Evolutionary conservation across 768 basidiomycete genomes (phyloP), one percentile per base, ranked within the genome.

Genomic region (Pulveroboletus ravenelii): DNA sequence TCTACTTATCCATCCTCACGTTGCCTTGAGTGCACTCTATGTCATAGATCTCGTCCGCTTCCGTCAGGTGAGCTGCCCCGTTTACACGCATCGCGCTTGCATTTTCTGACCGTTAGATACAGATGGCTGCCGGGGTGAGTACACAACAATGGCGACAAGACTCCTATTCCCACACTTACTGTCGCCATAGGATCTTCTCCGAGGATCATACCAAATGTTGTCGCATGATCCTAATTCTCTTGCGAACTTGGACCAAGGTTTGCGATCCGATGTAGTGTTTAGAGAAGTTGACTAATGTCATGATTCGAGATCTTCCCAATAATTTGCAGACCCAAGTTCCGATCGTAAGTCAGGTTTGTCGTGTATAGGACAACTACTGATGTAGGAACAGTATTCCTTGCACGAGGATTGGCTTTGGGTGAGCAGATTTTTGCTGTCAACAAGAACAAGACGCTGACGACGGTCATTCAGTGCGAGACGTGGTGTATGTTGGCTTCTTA

Each of bases 341-440:
- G 0, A 99, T 99, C 51, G 91, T 93, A 68, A 74, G 89, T 75
- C 5, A n/a, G n/a, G n/a, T 10, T 29, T 5, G 25, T 8, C 32
- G 1, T 4, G 34, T 46, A 14, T 34, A n/a, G 15, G 23, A 18
- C 31, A 2, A 29, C 10, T 20, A 2, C 49, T 55, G 25, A 65
- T 45, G 32, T 37, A 10, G 14, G 38, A 15, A 17, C 54, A 94
- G 91, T 87, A 80, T 69, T 93, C 96, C 0, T 73, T 98, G 14
- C 81, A 82, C 52, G 88, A 93, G 68, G 89, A 93, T 60, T 99
- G 96, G 96, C 72, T 98, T 59, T 99, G 96, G 95, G 89, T 91
- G 66, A 47, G 79, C 76, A 14, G 7, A 42, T 25, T 25, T 17
- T 7, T 15, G 17, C 30, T 23, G 8, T 44, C 27, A 35, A 44